Base-by-base conservation (phyloP, 2,329 filamentous ascomycete species). In the Exophiala alcalophila region DNA sequence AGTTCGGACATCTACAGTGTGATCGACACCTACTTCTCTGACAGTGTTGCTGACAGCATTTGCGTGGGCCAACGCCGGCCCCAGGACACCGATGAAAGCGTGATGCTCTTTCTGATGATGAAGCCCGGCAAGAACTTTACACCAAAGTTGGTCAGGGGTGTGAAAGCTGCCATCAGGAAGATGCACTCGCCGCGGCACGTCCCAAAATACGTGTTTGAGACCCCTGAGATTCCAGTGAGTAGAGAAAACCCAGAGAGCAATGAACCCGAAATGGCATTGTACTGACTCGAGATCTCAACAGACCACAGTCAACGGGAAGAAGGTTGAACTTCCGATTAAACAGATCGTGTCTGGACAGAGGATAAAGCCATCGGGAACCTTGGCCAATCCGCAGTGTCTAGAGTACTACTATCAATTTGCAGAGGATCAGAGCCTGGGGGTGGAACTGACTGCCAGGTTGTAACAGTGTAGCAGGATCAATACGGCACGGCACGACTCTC, bases 1-100 rank as follows among this genome's bases (percentile, higher is more conserved):
- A 88, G 83, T 20, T 88, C 91, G 0, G 91, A 98, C 70, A 95
- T 98, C 14, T 97, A 97, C 66, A 96, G 95, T 61, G 74, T 96
- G 10, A 69, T 97, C 20, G 62, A 64, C 20, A 55, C 58, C 32
- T 58, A 75, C 40, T 90, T 91, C 49, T 67, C 77, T 0, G 70
- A 75, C 10, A 67, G 73, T 35, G 66, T 92, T 3, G 70, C 72
- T 3, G 87, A 92, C 58, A 81, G 80, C 11, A 71, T 92, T 19
- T 90, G 86, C 44, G 85, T 92, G 0, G 86, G 87, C 0, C 86
- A 91, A 65, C 68, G 86, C 12, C 65, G 87, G 16, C 78, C 78
- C 1, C 56, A 66, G 7, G 78, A 81, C 53, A 53, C 54, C 3
- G 78, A 81, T 53, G 78, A 81, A 59, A 71, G 66, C 0, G 77